These are phyloP conservation scores for Acorus gramineus DNA, from an alignment of 106 monocot species.

Conservation along the genomic window DNA sequence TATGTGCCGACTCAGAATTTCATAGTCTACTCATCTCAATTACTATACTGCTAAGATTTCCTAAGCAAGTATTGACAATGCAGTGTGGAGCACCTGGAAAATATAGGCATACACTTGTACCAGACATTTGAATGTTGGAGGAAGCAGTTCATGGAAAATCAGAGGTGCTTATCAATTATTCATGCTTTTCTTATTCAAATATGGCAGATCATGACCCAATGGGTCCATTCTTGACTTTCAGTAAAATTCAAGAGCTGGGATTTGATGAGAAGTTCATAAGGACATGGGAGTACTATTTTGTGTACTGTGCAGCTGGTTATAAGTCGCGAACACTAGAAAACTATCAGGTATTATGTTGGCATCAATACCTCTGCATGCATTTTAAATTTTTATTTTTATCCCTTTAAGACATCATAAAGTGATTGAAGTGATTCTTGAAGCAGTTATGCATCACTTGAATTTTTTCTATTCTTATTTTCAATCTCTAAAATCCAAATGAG, in stretches of 20 bases:
- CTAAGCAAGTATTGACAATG: too few relatives aligned
- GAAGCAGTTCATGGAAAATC: conserved; percentile 58
- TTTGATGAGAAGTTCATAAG: conserved; percentile 83
- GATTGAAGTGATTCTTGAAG: too few relatives aligned
- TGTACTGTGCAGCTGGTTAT: conserved; percentile 90
- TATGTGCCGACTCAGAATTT: conserved; percentile 8
- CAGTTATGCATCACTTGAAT: too few relatives aligned
- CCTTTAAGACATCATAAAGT: too few relatives aligned
- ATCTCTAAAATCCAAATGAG: too few relatives aligned
- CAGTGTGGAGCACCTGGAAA: conserved; percentile 92
- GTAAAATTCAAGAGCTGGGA: conserved; percentile 60
- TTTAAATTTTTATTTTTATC: not conserved
- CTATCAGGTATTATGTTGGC: conserved; percentile 52
- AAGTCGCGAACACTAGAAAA: conserved; percentile 71
- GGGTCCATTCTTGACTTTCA: conserved; percentile 7
- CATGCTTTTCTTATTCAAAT: conserved; percentile 4
- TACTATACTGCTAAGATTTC: too few relatives aligned
- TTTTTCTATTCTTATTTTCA: too few relatives aligned
- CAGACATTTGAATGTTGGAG: conserved; percentile 73
- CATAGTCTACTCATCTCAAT: not conserved
- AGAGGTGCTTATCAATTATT: conserved; percentile 18
- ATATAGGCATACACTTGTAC: conserved; percentile 85
- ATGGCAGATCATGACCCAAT: too few relatives aligned
- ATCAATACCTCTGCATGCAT: not conserved
- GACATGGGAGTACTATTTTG: conserved; percentile 92